A percentile compares a stretch with the other conserved stretches of the same genome.
Conservation (phyloP, 306 rosid species). For the Pyrus pyrifolia region DNA sequence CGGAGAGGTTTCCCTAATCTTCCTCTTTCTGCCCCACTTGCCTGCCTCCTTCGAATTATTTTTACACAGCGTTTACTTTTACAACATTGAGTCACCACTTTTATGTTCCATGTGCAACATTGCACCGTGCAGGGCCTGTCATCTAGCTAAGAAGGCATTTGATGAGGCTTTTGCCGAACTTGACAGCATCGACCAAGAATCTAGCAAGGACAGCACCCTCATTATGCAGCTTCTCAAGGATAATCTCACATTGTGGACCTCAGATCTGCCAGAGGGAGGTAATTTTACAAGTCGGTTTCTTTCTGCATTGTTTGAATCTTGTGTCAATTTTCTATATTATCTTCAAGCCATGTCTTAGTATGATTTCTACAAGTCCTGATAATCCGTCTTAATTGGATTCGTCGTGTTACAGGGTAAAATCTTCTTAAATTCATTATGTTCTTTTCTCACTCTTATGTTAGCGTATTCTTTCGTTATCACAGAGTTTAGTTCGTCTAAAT, state of each 20-base stretch:
- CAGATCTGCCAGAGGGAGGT: slow-evolving; percentile 59
- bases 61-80: neutral
- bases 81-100: neutral
- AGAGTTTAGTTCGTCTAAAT: too few species aligned
- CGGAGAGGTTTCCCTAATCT: slow-evolving; percentile 41
- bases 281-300: neutral
- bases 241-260: slow-evolving; percentile 67
- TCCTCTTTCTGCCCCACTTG: neutral
- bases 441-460: too few species aligned
- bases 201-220: slow-evolving; percentile 62
- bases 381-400: neutral
- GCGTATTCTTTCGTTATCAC: too few species aligned
- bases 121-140: slow-evolving; percentile 29
- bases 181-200: slow-evolving; percentile 46
- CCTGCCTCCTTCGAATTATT: neutral
- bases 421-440: neutral
- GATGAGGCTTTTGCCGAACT: slow-evolving; percentile 43
- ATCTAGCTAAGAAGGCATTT: slow-evolving; percentile 38
- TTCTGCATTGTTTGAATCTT: too few species aligned
- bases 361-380: neutral
- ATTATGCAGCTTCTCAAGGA: slow-evolving; percentile 75
- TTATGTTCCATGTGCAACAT: neutral
- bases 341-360: neutral
- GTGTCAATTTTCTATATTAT: neutral
- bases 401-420: neutral